Evolutionary conservation across 2,329 filamentous ascomycete genomes (phyloP).

Genomic region (Annulohypoxylon truncatum): DNA sequence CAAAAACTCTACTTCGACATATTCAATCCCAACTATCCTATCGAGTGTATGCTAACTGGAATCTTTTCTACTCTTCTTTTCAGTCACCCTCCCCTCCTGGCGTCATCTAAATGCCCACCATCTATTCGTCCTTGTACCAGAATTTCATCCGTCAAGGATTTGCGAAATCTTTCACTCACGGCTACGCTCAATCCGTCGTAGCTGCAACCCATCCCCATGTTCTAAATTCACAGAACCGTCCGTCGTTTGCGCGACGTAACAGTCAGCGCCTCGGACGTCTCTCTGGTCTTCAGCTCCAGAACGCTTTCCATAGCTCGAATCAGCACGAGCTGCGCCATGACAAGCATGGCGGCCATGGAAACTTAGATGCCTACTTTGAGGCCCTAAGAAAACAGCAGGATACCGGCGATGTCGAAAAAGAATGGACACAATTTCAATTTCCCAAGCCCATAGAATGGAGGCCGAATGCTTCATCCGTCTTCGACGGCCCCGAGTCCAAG

Average conservation of each 20-base stretch:
- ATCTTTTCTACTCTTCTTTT: slow-evolving; percentile 42
- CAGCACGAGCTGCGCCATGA: slow-evolving; percentile 69
- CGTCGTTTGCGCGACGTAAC: slow-evolving; percentile 70
- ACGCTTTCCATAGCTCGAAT: slow-evolving; percentile 75
- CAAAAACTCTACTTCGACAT: neutral
- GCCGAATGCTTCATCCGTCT: slow-evolving; percentile 65
- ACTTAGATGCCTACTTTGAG: slow-evolving; percentile 90
- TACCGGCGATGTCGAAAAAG: slow-evolving; percentile 72
- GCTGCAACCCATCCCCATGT: slow-evolving; percentile 86
- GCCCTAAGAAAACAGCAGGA: slow-evolving; percentile 77
- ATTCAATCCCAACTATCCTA: neutral
- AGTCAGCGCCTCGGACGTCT: slow-evolving; percentile 66
- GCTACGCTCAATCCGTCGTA: slow-evolving; percentile 97
- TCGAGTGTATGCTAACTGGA: slow-evolving; percentile 37
- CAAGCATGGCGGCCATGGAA: slow-evolving; percentile 65
- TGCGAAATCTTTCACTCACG: slow-evolving; percentile 95
- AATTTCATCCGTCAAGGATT: slow-evolving; percentile 97
- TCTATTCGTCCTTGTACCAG: slow-evolving; percentile 75
- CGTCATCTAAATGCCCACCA: slow-evolving; percentile 90
- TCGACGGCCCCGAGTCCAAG: slow-evolving; percentile 69
- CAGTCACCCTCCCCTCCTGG: slow-evolving; percentile 69
- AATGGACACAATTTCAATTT: slow-evolving; percentile 94
- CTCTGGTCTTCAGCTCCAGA: slow-evolving; percentile 76
- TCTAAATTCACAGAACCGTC: slow-evolving; percentile 78
- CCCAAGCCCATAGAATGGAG: slow-evolving; percentile 92